Evolutionary conservation across 768 basidiomycete genomes (phyloP), one percentile per base, ranked within the genome.

Genomic region (Rhizopogon rudus): DNA sequence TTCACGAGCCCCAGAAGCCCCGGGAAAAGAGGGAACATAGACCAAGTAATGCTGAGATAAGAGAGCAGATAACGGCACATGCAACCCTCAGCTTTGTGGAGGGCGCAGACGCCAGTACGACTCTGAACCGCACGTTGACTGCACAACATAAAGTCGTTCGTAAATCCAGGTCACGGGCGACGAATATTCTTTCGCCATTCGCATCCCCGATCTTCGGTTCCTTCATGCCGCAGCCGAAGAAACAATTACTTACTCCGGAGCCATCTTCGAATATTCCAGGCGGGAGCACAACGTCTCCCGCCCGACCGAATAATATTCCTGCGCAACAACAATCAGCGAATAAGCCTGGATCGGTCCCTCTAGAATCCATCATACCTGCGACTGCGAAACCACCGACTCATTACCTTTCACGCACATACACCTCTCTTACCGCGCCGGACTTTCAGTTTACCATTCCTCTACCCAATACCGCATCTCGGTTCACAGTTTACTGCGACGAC

Each of bases 301-400:
- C 33, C 16, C 45, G 57, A 7, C 42, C 44, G 22, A 45, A 45
- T 12, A 29, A 60, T 16, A 63, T 37, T 20, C 28, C 60, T 1
- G 52, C 51, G 4, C 31, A 59, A 1, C 62, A 71, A 29, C 59
- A 66, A 5, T 57, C 60, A 10, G 56, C 63, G 7, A 73, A 52
- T 28, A 73, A 69, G 59, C 75, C 63, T 7, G 70, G 65, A 37
- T 77, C 69, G 4, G 88, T 90, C 8, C 86, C 89, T 5, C 74
- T 91, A 9, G 89, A 92, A 63, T 87, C 86, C 10, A 93, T 94
- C 58, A 89, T 93, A 42, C 90, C 92, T 0, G 86, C 80, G 1
- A 83, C 74, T 9, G 77, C 88, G 16, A 91, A 90, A 64, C 92
- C 91, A 0, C 91, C 92, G 0, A 93, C 91, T 0, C 87, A 93